Evolutionary conservation across 352 stramenopile species (phyloP).

Genomic region (Phytophthora tubulina): DNA sequence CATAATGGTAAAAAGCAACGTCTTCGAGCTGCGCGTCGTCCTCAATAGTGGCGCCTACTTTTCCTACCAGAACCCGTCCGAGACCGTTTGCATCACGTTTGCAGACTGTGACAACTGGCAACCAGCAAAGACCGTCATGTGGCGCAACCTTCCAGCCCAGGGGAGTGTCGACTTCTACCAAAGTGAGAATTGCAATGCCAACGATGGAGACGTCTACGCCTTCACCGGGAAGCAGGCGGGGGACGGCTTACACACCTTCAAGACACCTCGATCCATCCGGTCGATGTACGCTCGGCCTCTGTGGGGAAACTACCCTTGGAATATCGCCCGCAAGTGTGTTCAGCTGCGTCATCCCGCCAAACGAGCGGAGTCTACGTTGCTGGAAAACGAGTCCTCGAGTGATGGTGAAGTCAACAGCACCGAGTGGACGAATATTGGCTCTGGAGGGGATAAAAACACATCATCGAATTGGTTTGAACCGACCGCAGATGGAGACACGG

Average conservation of each 20-base stretch:
- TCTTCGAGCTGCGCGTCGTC: constrained; percentile 17
- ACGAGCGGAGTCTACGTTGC: neutral
- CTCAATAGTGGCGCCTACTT: constrained; percentile 16
- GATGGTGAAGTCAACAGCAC: constrained; percentile 7
- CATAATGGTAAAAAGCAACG: constrained; percentile 8
- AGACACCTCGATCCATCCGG: constrained; percentile 11
- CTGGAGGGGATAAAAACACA: neutral
- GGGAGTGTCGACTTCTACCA: constrained; percentile 23
- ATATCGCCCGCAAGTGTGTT: constrained; percentile 18
- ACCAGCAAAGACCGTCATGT: constrained; percentile 7
- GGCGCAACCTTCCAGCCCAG: constrained; percentile 15
- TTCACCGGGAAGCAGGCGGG: constrained; percentile 6
- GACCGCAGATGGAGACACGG: neutral
- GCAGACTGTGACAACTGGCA: constrained; percentile 14
- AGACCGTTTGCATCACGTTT: constrained; percentile 21
- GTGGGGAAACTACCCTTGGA: constrained; percentile 2
- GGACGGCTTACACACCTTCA: constrained; percentile 7
- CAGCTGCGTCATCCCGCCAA: constrained; percentile 18
- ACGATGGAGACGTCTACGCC: constrained; percentile 9
- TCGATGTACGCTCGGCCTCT: constrained; percentile 21
- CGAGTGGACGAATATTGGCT: neutral
- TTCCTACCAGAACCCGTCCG: constrained; percentile 15
- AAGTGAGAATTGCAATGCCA: constrained; percentile 5
- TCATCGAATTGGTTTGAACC: constrained; percentile 29
- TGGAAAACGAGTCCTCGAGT: constrained; percentile 2